Base-by-base conservation (phyloP, 1,139 yeast species). In the Tardiomyces depauwii region DNA sequence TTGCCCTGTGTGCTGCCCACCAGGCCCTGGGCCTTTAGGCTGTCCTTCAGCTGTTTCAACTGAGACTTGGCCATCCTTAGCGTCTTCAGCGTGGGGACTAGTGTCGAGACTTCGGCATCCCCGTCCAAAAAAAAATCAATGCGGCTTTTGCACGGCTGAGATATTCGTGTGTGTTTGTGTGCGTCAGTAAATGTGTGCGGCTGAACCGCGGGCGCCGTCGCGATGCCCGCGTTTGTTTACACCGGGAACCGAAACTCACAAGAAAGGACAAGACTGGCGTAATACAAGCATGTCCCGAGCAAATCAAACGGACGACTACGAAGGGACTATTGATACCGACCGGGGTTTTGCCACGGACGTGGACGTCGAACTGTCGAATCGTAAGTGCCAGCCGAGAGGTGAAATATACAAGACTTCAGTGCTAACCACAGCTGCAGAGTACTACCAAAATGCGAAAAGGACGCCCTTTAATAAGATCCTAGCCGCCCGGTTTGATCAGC, bases 31-130 rank as follows among this genome's bases (percentile, higher is more conserved):
- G 78, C 75, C 61, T 82, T 82, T 48, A 88, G 70, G 4, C 88
- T 80, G 45, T 80, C 89, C 58, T 82, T 86, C 48, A 88, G 73
- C 68, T 79, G 80, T 62, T 87, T 88, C 53, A 88, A 71, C 68
- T 88, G 96, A 18, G 96, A 85, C 18, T 94, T 94, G 23, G 88
- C 96, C 95, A 86, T 86, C 10, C 10, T 21, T 21, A n/a, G 25
- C 25, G 25, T 30, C 36, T n/a, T 30, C 36, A 12, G 36, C 36
- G n/a, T 14, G 16, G 11, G 4, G 36, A 4, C 36, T 5, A 30
- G 11, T 4, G 10, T 30, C 36, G 16, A 30, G 16, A 30, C 10
- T 30, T 14, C 36, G 10, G 3, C 16, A 10, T 5, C 5, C 5
- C n/a, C 16, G 36, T 5, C 16, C 36, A 30, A 30, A 30, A 30